Conservation (phyloP, 2,329 filamentous ascomycete genomes). For the Fusarium pseudonygamai region DNA sequence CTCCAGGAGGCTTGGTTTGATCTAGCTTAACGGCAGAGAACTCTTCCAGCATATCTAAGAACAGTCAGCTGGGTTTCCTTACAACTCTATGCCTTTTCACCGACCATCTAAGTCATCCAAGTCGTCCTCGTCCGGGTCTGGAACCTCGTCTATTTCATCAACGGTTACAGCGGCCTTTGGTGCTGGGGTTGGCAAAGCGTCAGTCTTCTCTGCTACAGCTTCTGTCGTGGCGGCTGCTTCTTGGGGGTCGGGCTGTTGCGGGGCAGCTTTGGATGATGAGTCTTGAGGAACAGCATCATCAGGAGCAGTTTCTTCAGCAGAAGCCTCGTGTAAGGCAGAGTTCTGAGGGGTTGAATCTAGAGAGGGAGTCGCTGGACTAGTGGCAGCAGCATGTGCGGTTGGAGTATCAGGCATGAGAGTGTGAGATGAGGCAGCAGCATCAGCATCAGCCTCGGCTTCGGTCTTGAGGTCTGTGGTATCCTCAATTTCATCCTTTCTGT, state of each 20-base stretch:
- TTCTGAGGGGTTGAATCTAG: slow-evolving; percentile 2
- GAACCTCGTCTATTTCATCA: slow-evolving; percentile 63
- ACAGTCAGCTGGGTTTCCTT: slow-evolving; percentile 6
- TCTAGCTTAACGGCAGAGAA: slow-evolving; percentile 74
- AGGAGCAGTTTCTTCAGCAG: neutral
- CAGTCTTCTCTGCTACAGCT: slow-evolving; percentile 14
- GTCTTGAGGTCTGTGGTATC: neutral
- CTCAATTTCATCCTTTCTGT: slow-evolving; percentile 25
- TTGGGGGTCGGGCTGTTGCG: neutral
- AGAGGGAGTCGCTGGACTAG: slow-evolving; percentile 3
- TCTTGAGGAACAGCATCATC: neutral
- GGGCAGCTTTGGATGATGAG: neutral
- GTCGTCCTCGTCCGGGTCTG: slow-evolving; percentile 93
- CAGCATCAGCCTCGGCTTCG: neutral
- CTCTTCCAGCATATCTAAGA: slow-evolving; percentile 86
- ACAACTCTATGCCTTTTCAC: neutral
- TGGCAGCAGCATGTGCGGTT: slow-evolving; percentile 8
- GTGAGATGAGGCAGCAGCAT: slow-evolving; percentile 16
- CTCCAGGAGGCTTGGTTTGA: slow-evolving; percentile 39
- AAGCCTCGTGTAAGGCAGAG: neutral
- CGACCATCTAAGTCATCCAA: slow-evolving; percentile 89
- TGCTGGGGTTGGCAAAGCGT: neutral
- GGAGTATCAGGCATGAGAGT: slow-evolving; percentile 10
- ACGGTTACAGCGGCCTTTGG: neutral
- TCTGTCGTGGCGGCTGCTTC: slow-evolving; percentile 16